Base-by-base conservation (phyloP, 2,329 filamentous ascomycete species). In the Ilyonectria robusta region DNA sequence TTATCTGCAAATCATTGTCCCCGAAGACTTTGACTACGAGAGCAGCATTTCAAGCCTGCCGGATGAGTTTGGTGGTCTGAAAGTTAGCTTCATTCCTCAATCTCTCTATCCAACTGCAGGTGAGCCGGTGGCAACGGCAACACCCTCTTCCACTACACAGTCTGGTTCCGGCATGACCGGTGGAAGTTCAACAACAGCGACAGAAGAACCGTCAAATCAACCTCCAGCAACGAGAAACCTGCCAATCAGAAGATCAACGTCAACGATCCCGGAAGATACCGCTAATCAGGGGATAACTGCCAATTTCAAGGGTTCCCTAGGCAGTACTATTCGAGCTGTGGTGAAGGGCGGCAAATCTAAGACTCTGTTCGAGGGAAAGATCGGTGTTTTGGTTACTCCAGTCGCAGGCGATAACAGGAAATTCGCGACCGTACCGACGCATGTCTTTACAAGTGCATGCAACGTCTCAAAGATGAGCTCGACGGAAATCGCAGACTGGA, bases 1-100 rank as follows among this genome's bases (percentile, higher is more conserved):
- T 6, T 21, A 31, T 17, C 37, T 56, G 6, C 53, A 56, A 29
- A 11, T 56, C 53, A 56, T 56, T 21, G 53, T 56, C 6, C 53
- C 33, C 8, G 53, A 56, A 11, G 53, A 56, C 10, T 56, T 56
- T 21, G 37, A 56, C 21, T 23, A 37, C 4, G 33, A 56, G 21
- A 21, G 19, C 21, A 19, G 21, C 19, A 9, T 42, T 21, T 26
- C 33, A 26, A 26, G n/a, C 10, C 21, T 26, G 17, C 53, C 53
- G 15, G 42, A 26, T 13, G 4, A 42, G 21, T 56, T 56, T 42
- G 53, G 53, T 13, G 53, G 53, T 15, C 21, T 33, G 6, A 40
- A 33, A 44, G n/a, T 56, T 17, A 56, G 53, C 17, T 56, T 31
- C 33, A 56, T 56, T 7, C n/a, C 33, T 15, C 9, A 40, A 42